These are phyloP conservation scores for Liriodendron chinense DNA, from an alignment of 164 flowering plant species.

Conservation along the genomic window DNA sequence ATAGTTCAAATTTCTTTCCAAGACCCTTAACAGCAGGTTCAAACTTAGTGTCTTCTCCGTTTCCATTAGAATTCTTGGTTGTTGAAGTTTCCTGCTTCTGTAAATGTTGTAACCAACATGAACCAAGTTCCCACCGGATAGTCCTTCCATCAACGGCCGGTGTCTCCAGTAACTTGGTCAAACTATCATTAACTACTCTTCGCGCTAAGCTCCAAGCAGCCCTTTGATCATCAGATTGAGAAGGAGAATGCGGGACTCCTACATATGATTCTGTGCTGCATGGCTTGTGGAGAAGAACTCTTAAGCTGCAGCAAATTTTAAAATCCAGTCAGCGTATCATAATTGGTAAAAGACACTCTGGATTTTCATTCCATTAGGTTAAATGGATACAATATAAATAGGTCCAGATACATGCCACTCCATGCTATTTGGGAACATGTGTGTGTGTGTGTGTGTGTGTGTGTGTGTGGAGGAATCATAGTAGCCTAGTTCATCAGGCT, in stretches of 20 bases:
- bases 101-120: conserved; percentile 84
- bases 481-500: no score
- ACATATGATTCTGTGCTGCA: conserved; percentile 27
- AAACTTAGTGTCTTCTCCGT: conserved; percentile 22
- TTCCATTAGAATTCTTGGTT: conserved; percentile 28
- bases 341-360: not conserved
- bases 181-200: conserved; percentile 52
- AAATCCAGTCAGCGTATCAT: not conserved
- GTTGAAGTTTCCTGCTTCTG: conserved; percentile 59
- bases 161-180: conserved; percentile 43
- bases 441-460: no score
- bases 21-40: conserved; percentile 71
- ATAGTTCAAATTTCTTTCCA: conserved; percentile 73
- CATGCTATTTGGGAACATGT: not conserved
- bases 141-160: conserved; percentile 25
- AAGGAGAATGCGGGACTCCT: conserved; percentile 25
- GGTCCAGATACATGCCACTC: not conserved
- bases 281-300: conserved; percentile 59
- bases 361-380: not conserved
- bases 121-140: conserved; percentile 92
- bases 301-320: conserved; percentile 55
- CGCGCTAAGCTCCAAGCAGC: conserved; percentile 35
- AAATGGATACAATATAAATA: no score
- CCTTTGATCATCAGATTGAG: conserved; percentile 36
- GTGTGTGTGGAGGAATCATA: no score